A percentile compares a stretch with the other conserved stretches of the same genome.
phyloP scores from a whole-genome alignment of 106 monocot species.

The Cymbidium sinense region DNA sequence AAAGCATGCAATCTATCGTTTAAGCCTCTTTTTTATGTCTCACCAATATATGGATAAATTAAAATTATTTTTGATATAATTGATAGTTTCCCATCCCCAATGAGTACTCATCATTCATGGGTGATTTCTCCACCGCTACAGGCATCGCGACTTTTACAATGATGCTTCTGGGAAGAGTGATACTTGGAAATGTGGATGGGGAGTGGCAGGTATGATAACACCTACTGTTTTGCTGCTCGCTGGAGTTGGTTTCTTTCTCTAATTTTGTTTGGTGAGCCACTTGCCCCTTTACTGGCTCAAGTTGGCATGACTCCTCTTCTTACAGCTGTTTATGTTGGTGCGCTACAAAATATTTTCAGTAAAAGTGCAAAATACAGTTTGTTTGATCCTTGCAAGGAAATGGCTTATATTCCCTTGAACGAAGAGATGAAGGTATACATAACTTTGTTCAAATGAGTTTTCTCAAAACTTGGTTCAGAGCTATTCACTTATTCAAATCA shows the following conservation, averaged over 20 bases:
- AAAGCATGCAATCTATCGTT: conserved; percentile 62
- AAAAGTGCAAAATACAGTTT: conserved; percentile 93
- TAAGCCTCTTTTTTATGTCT: background rate
- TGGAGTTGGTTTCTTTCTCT: conserved; percentile 96
- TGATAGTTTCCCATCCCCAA: conserved; percentile 93
- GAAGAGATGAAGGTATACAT: conserved; percentile 74
- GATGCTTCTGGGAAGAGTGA: conserved; percentile 94
- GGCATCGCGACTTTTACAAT: conserved; percentile 90
- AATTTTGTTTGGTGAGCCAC: conserved; percentile 71
- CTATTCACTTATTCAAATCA: too few species aligned
- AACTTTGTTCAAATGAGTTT: too few species aligned
- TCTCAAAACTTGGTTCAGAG: too few species aligned
- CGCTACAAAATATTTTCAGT: conserved; percentile 91
- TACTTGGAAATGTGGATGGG: conserved; percentile 94
- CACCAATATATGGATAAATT: background rate
- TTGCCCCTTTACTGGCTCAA: conserved; percentile 46
- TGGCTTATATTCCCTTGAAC: conserved; percentile 88
- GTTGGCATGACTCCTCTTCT: conserved; percentile 82
- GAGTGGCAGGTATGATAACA: conserved; percentile 93
- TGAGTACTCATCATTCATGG: conserved; percentile 98
- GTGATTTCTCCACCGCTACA: conserved; percentile 94
- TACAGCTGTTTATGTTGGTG: conserved; percentile 90
- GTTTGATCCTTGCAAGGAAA: conserved; percentile 96
- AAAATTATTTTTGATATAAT: background rate
- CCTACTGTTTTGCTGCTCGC: conserved; percentile 88